Evolutionary conservation across 331 rosid species (phyloP), one percentile per base, ranked within the genome.

Genomic region (Acacia pycnantha): DNA sequence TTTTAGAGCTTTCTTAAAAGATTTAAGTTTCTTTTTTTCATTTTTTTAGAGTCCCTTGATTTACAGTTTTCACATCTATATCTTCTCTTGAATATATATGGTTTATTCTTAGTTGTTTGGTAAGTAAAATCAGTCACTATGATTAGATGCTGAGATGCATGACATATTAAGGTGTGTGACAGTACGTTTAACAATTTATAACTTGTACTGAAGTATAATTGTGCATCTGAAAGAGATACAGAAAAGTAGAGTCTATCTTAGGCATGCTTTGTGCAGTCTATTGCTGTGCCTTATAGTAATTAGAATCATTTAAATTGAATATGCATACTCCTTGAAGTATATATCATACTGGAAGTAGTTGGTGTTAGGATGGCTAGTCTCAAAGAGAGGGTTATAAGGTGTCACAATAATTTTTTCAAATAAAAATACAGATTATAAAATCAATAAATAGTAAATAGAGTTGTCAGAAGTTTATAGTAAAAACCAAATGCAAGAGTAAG

Each of bases 241-340:
- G n/a, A 74, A 35, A 19, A 35, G 33, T n/a, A n/a, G 3, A 74
- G 50, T 74, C 29, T 37, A 68, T 74, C 14, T 12, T 21, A 11
- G 35, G 79, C 66, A 35, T 54, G 29, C 67, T 33, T 21, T 54
- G 14, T 18, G 46, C 33, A 54, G 50, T 74, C 68, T 37, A n/a
- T 35, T 74, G 44, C 22, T 35, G 50, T 21, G 51, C 24, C 35
- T 54, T 35, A 27, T 35, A 16, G 24, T 40, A 21, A 29, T 31
- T 53, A 53, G 27, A 10, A 53, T 33, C 33, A 16, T 43, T 59
- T 59, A 37, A 59, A 40, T 76, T 41, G 9, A 59, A 41, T 16
- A 58, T 76, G 58, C 16, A 24, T 37, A 72, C 16, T 37, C 50
- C 79, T 56, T 54, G 79, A 54, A 56, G 26, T 13, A 74, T 74